These are phyloP conservation scores for Solanum aculeatissimum DNA, from an alignment of 305 asterid genomes.

Conservation along the genomic window DNA sequence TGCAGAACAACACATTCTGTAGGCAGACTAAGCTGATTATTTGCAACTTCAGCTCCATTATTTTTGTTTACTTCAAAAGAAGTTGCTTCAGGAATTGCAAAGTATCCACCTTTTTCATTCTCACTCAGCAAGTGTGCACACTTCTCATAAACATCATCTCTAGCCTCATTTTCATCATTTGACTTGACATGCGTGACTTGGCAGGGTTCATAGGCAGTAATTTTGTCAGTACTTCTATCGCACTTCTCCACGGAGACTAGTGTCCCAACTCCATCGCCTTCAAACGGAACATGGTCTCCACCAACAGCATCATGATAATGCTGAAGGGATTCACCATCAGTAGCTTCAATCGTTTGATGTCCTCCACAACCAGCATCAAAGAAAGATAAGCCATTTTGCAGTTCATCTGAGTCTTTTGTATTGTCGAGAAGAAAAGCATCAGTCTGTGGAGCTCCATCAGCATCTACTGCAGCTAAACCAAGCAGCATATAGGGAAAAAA, in stretches of 20 bases:
- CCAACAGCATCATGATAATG: conserved; percentile 6
- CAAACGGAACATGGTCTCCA: conserved; percentile 7
- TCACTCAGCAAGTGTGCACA: background rate
- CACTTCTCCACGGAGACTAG: background rate
- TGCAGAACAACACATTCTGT: background rate
- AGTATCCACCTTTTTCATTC: conserved; percentile 1
- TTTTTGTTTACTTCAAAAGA: conserved; percentile 9
- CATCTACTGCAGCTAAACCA: conserved; percentile 14
- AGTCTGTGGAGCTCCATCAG: conserved; percentile 3
- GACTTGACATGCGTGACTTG: conserved; percentile 11
- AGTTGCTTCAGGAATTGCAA: conserved; percentile 11
- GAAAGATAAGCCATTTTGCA: conserved; percentile 10
- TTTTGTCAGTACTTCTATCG: conserved; percentile 2
- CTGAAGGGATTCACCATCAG: conserved; percentile 8
- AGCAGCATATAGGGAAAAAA: background rate
- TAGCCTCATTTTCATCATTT: conserved; percentile 8
- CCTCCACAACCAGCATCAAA: conserved; percentile 13
- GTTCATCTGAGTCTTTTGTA: conserved; percentile 14
- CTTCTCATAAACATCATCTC: background rate
- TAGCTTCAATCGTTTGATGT: conserved; percentile 3
- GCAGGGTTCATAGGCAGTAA: conserved; percentile 2
- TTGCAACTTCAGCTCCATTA: conserved; percentile 7
- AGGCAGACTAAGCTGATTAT: conserved; percentile 4
- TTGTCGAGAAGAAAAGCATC: conserved; percentile 2
- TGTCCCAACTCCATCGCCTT: conserved; percentile 8